Conservation (phyloP, 2,329 filamentous ascomycete genomes). For the Hirsutella rhossiliensis region DNA sequence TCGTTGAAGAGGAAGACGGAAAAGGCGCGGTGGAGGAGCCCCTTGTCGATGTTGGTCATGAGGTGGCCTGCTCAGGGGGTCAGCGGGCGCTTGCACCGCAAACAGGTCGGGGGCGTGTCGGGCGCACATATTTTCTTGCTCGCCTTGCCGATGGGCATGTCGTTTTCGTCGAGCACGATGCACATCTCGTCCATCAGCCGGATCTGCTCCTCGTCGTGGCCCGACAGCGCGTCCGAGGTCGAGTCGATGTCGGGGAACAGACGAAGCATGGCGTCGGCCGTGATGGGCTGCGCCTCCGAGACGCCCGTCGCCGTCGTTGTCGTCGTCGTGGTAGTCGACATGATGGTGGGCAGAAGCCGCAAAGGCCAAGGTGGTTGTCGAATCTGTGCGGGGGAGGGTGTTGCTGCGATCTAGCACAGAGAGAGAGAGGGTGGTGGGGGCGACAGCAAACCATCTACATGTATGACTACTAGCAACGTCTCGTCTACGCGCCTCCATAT, state of each 20-base stretch:
- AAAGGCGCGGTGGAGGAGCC: conserved; percentile 91
- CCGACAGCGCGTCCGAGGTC: conserved; percentile 62
- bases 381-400: too few species aligned
- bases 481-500: too few species aligned
- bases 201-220: conserved; percentile 96
- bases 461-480: too few species aligned
- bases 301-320: conserved; percentile 9
- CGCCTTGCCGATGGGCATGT: conserved; percentile 84
- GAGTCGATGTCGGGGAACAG: conserved; percentile 79
- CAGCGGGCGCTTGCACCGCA: not conserved
- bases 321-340: conserved; percentile 17
- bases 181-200: conserved; percentile 97
- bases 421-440: too few species aligned
- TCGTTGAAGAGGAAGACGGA: conserved; percentile 97
- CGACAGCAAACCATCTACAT: too few species aligned
- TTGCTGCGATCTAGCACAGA: too few species aligned
- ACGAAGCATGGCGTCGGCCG: conserved; percentile 72
- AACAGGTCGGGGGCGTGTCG: not conserved
- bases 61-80: conserved; percentile 58
- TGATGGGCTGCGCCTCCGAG: conserved; percentile 52
- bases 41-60: conserved; percentile 97
- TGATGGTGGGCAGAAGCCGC: not conserved
- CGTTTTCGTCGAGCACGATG: conserved; percentile 89
- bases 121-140: conserved; percentile 91
- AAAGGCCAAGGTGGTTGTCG: not conserved